Conservation (phyloP, 805 yeast species). For the Candida stauntonica region DNA sequence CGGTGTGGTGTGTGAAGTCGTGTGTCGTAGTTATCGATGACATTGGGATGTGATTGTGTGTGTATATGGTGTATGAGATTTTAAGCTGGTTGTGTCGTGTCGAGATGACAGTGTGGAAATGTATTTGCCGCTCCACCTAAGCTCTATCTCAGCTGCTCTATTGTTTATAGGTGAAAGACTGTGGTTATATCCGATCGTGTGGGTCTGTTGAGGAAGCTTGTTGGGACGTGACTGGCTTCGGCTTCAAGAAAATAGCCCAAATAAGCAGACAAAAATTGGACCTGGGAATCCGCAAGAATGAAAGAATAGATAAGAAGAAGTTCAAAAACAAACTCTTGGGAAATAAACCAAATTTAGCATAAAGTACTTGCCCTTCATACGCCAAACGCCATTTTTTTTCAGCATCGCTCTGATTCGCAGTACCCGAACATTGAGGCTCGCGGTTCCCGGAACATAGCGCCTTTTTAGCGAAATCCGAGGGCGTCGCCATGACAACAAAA, state of each 20-base stretch:
- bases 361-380: background rate
- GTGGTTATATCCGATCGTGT: too few species aligned
- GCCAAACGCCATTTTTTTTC: background rate
- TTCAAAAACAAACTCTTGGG: background rate
- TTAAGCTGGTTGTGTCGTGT: background rate
- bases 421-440: too few species aligned
- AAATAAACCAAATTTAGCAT: background rate
- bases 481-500: too few species aligned
- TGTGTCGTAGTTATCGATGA: slow-evolving; percentile 13
- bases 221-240: too few species aligned
- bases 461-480: too few species aligned
- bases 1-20: slow-evolving; percentile 11
- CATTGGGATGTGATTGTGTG: slow-evolving; percentile 2
- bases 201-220: too few species aligned
- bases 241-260: too few species aligned
- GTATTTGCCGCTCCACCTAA: background rate
- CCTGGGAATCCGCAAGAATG: too few species aligned
- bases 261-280: too few species aligned
- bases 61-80: background rate
- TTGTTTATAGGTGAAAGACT: too few species aligned
- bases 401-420: slow-evolving; percentile 1
- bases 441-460: too few species aligned
- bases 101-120: background rate
- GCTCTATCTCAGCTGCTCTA: background rate
- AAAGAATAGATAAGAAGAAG: background rate